Evolutionary conservation across 108 stramenopile species (phyloP).

Genomic region (Chaetoceros muelleri): DNA sequence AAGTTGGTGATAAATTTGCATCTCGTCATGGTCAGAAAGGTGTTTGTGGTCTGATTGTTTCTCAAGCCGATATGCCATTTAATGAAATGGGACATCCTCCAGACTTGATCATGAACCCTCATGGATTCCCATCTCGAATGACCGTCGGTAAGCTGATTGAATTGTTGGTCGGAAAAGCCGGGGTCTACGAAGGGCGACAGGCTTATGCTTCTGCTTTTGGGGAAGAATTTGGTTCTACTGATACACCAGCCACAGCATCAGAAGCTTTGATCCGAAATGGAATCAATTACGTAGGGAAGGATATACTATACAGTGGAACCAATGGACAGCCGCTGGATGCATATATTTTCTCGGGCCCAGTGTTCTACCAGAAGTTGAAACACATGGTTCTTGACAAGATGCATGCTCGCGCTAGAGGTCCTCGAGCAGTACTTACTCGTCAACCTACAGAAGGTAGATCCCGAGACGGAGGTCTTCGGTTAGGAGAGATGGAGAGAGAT

Average conservation of each 20-base stretch:
- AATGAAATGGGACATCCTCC: constrained; percentile 92
- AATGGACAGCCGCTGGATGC: constrained; percentile 91
- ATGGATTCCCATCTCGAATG: constrained; percentile 99
- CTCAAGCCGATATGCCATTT: constrained; percentile 97
- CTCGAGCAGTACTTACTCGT: constrained; percentile 95
- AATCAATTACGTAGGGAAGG: constrained; percentile 96
- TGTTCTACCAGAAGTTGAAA: constrained; percentile 99
- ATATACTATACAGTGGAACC: constrained; percentile 88
- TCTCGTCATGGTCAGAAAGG: constrained; percentile 99
- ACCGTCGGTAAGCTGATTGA: constrained; percentile 99
- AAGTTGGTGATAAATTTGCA: constrained; percentile 99
- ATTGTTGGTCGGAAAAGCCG: constrained; percentile 92
- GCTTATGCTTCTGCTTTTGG: constrained; percentile 97
- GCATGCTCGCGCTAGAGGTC: constrained; percentile 96
- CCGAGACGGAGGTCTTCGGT: constrained; percentile 95
- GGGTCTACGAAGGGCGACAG: constrained; percentile 85
- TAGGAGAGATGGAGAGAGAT: constrained; percentile 97
- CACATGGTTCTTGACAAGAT: constrained; percentile 99
- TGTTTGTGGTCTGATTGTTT: constrained; percentile 93
- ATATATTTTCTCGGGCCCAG: constrained; percentile 96
- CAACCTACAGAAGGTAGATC: constrained; percentile 99
- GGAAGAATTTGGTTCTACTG: constrained; percentile 91
- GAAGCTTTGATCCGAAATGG: constrained; percentile 89
- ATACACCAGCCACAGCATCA: constrained; percentile 73
- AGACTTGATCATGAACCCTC: constrained; percentile 99